Evolutionary conservation across 805 yeast species (phyloP), one percentile per base, ranked within the genome.

Genomic region (Lipomyces anomalus): DNA sequence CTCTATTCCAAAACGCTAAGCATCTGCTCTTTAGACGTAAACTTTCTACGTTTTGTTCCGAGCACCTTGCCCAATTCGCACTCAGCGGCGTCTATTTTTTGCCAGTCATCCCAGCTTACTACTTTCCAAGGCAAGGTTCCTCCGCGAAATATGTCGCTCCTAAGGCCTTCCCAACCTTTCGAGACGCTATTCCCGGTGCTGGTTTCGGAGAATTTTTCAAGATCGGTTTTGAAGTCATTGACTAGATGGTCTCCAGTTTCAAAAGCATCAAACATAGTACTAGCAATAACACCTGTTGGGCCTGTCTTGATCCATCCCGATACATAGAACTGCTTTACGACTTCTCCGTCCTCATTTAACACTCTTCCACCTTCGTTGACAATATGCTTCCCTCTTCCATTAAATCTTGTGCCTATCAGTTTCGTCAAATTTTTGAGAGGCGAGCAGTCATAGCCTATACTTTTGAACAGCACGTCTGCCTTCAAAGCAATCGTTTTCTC

Each of bases 301-400:
- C 95, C 95, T 42, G 76, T 79, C 46, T 83, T 78, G 38, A 88
- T 80, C 98, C 98, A 92, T 0, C 98, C 98, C 6, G 88, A 70
- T 2, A 84, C 80, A 57, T 88, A 90, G 47, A 86, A 66, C 0
- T 86, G 82, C 1, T 60, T 67, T 30, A 33, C 40, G 13, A 13
- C 18, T 11, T 20, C 16, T 16, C 26, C 46, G n/a, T n/a, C 33
- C 4, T 43, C 2, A 13, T 35, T 18, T 36, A 26, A 22, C 35
- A 53, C 29, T 9, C 32, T 34, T 24, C 49, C 52, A 13, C 6
- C 21, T 7, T 43, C 48, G 17, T 57, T 59, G 0, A 54, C 42
- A 1, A 53, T 46, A 28, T 61, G 55, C 6, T 69, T 45, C 0
- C 74, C 73, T 33, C 74, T 64, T 1, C 80, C 82, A 20, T 69